Base-by-base conservation (phyloP, 257 asterid genomes). In the Avicennia marina region DNA sequence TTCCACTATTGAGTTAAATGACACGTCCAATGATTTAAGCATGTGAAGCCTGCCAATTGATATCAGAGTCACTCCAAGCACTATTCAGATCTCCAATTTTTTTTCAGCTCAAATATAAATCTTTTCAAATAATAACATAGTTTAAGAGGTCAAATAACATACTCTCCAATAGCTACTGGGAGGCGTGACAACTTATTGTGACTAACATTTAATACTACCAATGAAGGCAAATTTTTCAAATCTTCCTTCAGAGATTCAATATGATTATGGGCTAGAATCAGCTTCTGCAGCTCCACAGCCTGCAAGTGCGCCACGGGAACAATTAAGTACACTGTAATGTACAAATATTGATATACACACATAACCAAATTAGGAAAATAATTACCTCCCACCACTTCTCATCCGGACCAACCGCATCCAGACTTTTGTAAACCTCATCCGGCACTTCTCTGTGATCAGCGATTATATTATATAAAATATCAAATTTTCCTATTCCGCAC, bases 371-470 rank as follows among this genome's bases (percentile, higher is more conserved):
- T 21, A 60, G n/a, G 24, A 50, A 69, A 31, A 40, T 8, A 39
- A 39, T 58, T 89, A 93, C 98, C 98, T 93, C 98, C 98, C 98
- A 93, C 98, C 98, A 93, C 63, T 93, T 93, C 79, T 89, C 97
- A 62, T 84, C 95, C 49, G 71, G 80, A 38, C 89, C 78, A 61
- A 83, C 69, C 50, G 97, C 85, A 61, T 93, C 94, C 84, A 86
- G 65, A 55, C 87, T 78, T 68, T 78, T 82, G 80, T 89, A 89
- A 6, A 88, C 91, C 70, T 86, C 95, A 39, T 72, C 63, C 0
- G 97, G 98, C 51, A 91, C 97, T 66, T 86, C 94, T 42, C 98
- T 91, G 90, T 25, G 29, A 63, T 49, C 46, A 42, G 66, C 15
- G 21, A 48, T 2, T 17, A 31, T 12, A 38, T 34, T 21, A 48